A percentile compares a stretch with the other conserved stretches of the same genome.
Evolutionary conservation across 495 filamentous ascomycete species (phyloP).

Genomic region (Cercophora sp.): DNA sequence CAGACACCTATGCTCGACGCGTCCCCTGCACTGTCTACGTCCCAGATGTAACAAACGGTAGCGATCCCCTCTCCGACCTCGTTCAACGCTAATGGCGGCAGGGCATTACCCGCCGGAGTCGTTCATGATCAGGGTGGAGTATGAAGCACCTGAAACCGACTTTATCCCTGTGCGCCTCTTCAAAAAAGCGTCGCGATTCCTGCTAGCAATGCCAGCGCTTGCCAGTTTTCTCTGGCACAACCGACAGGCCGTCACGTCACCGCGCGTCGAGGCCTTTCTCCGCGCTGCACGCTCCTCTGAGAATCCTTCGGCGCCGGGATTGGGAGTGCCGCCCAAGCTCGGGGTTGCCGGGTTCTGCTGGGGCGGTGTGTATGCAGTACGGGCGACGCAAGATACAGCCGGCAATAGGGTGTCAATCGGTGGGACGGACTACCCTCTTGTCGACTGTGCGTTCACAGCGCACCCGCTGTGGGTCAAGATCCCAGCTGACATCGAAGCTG

Average conservation of each 20-base stretch:
- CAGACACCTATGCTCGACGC: constrained; percentile 49
- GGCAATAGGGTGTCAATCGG: constrained; percentile 12
- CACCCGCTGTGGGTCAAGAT: constrained; percentile 51
- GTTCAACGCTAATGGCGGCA: too few relatives aligned
- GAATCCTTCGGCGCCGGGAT: constrained; percentile 12
- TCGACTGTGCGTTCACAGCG: constrained; percentile 52
- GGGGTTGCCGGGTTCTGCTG: constrained; percentile 57
- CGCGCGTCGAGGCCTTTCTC: constrained; percentile 47
- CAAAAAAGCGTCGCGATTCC: constrained; percentile 8
- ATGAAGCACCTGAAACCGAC: constrained; percentile 3
- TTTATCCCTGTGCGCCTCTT: constrained; percentile 2
- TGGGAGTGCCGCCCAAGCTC: constrained; percentile 22
- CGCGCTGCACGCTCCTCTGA: constrained; percentile 34
- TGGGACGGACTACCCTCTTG: too few relatives aligned
- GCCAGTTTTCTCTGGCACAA: constrained; percentile 30
- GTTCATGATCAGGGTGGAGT: constrained; percentile 16
- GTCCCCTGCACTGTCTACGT: constrained; percentile 49
- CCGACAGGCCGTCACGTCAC: constrained; percentile 33
- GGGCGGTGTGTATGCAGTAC: constrained; percentile 51
- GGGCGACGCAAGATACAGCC: constrained; percentile 34
- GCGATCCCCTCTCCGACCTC: too few relatives aligned
- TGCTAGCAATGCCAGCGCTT: not conserved
- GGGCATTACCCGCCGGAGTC: constrained; percentile 17
- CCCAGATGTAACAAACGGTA: constrained; percentile 60
- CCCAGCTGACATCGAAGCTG: constrained; percentile 51